Evolutionary conservation across 192 early-diverging fungal genomes (phyloP).

Genomic region (Podila epigama): DNA sequence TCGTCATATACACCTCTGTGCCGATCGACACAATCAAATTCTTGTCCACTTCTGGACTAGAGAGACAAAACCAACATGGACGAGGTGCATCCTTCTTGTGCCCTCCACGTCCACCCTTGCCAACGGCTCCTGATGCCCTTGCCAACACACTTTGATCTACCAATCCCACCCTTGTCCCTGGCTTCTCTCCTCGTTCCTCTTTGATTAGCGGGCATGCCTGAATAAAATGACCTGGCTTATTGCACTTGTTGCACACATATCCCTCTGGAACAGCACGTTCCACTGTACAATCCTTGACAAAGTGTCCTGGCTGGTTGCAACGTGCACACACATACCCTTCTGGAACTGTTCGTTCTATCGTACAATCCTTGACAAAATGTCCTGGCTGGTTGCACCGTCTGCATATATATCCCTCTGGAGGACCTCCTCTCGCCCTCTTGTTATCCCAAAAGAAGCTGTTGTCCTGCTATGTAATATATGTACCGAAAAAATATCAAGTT

Average conservation of each 20-base stretch:
- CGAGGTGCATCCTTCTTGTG: conserved; percentile 21
- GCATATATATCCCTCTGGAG: conserved; percentile 60
- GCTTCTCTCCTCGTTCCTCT: conserved; percentile 16
- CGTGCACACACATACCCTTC: conserved; percentile 57
- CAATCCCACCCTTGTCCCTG: background rate
- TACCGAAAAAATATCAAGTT: background rate
- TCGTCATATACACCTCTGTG: conserved; percentile 80
- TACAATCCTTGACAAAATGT: conserved; percentile 59
- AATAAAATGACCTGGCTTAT: conserved; percentile 60
- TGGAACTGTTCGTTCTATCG: conserved; percentile 27
- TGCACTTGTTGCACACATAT: conserved; percentile 60
- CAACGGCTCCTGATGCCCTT: background rate
- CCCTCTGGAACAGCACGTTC: conserved; percentile 24
- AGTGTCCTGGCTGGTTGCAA: conserved; percentile 53
- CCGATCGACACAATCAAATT: conserved; percentile 90
- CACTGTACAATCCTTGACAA: conserved; percentile 55
- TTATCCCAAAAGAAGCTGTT: conserved; percentile 41
- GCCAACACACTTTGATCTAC: background rate
- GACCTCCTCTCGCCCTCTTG: conserved; percentile 30
- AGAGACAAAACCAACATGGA: conserved; percentile 96
- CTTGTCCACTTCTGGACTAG: conserved; percentile 89
- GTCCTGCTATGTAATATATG: background rate
- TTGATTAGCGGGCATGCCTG: conserved; percentile 51
- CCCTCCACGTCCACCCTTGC: background rate
- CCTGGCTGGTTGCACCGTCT: conserved; percentile 48